A percentile compares a stretch with the other conserved stretches of the same genome.
Conservation (phyloP, 2,329 filamentous ascomycete species). For the Colletotrichum sojae region DNA sequence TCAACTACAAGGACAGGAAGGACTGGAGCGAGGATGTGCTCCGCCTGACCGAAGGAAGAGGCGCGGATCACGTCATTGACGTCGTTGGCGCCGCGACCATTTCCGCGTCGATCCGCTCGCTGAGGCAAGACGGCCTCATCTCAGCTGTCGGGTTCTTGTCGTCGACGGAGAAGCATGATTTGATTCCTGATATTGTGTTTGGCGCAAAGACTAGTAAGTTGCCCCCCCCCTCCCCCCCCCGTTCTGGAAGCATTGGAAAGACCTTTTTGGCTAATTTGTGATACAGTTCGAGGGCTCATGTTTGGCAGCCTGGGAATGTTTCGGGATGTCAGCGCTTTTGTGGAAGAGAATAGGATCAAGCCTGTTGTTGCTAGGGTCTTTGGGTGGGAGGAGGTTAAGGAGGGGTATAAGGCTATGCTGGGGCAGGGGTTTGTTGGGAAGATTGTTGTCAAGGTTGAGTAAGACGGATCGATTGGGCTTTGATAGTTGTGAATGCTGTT, state of each 20-base stretch:
- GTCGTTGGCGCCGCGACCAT: constrained; percentile 22
- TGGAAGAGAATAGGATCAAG: constrained; percentile 9
- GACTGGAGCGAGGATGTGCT: constrained; percentile 40
- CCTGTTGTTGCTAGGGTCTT: not conserved
- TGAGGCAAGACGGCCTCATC: constrained; percentile 14
- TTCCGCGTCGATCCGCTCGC: not conserved
- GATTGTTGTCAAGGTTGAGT: constrained; percentile 10
- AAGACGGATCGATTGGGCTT: not conserved
- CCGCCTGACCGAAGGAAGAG: constrained; percentile 33
- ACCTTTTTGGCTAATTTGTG: not conserved
- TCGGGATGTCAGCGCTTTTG: not conserved
- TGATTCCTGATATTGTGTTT: constrained; percentile 18
- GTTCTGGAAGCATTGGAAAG: too few relatives aligned
- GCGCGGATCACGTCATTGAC: constrained; percentile 33
- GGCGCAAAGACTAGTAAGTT: constrained; percentile 19
- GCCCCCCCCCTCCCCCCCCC: too few relatives aligned
- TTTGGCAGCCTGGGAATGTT: not conserved
- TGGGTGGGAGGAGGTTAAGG: constrained; percentile 6
- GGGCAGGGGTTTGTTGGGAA: constrained; percentile 10
- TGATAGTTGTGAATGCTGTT: not conserved
- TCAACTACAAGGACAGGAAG: constrained; percentile 38
- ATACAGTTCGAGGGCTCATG: constrained; percentile 8
- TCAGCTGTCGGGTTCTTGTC: constrained; percentile 13
- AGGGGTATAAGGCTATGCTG: constrained; percentile 6
- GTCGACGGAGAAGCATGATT: constrained; percentile 6